These are phyloP conservation scores for Liquidambar formosana DNA, from an alignment of 164 flowering plant genomes.

Conservation along the genomic window DNA sequence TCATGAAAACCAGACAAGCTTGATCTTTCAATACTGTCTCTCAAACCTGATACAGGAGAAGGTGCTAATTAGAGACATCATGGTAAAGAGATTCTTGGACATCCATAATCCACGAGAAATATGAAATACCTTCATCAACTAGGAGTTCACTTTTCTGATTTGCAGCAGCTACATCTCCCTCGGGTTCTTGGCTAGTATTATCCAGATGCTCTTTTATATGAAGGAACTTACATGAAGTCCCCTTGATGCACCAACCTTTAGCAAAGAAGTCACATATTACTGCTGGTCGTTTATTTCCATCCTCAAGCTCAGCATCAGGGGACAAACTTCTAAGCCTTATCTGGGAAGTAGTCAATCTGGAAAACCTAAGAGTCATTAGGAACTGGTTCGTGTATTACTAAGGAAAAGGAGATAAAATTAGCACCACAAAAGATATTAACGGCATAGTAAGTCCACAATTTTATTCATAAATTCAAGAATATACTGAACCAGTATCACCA, in stretches of 20 bases:
- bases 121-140: slow-evolving; percentile 50
- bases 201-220: slow-evolving; percentile 49
- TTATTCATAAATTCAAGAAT: slow-evolving; percentile 4
- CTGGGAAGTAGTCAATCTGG: slow-evolving; percentile 49
- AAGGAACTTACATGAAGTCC: slow-evolving; percentile 78
- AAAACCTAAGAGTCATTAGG: slow-evolving; percentile 31
- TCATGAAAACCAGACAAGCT: slow-evolving; percentile 15
- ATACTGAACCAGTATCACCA: slow-evolving; percentile 19
- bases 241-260: slow-evolving; percentile 91
- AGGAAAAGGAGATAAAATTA: slow-evolving; percentile 6
- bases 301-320: slow-evolving; percentile 40
- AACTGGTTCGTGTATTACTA: slow-evolving; percentile 6
- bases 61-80: slow-evolving; percentile 27
- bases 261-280: slow-evolving; percentile 66
- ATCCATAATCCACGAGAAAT: slow-evolving; percentile 17
- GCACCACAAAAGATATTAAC: slow-evolving; percentile 14
- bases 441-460: slow-evolving; percentile 3
- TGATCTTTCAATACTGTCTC: slow-evolving; percentile 19
- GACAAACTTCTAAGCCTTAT: slow-evolving; percentile 48
- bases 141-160: slow-evolving; percentile 25
- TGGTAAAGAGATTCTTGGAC: slow-evolving; percentile 3
- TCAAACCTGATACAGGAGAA: slow-evolving; percentile 43
- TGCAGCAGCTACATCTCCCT: slow-evolving; percentile 27
- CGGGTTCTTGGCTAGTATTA: slow-evolving; percentile 16
- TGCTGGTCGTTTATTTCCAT: slow-evolving; percentile 55